Percentiles rank a stretch among this genome's conserved stretches.
Evolutionary conservation across 305 asterid species (phyloP).

Genomic region (Solanum chacoense): DNA sequence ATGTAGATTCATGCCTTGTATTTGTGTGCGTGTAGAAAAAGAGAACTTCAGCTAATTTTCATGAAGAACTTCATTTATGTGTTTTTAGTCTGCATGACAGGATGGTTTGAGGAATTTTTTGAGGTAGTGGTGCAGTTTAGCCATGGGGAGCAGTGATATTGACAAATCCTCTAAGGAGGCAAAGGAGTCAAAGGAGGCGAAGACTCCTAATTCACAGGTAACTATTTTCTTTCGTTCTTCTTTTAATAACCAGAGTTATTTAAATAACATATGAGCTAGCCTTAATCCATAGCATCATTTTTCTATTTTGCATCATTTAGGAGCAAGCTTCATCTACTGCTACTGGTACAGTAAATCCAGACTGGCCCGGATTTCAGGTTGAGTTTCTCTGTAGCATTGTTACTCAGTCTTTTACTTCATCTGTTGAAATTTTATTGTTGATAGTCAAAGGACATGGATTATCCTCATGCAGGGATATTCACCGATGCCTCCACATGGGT

Average conservation of each 20-base stretch:
- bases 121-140: slow-evolving; percentile 13
- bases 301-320: slow-evolving; percentile 27
- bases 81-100: slow-evolving; percentile 4
- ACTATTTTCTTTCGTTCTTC: neutral
- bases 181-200: slow-evolving; percentile 68
- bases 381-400: neutral
- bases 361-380: slow-evolving; percentile 97
- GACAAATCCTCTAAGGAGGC: slow-evolving; percentile 46
- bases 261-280: neutral
- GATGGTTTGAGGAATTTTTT: slow-evolving; percentile 16
- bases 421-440: neutral
- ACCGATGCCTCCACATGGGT: slow-evolving; percentile 91
- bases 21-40: neutral
- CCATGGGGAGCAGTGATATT: slow-evolving; percentile 40
- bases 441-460: neutral
- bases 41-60: neutral
- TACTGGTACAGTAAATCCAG: slow-evolving; percentile 53
- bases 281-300: neutral
- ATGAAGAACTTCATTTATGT: neutral
- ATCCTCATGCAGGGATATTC: slow-evolving; percentile 61
- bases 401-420: neutral
- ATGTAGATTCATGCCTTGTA: neutral
- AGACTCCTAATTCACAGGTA: slow-evolving; percentile 67
- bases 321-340: slow-evolving; percentile 57
- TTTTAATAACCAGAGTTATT: neutral